Evolutionary conservation across 148 eudicot genomes (phyloP), one percentile per base, ranked within the genome.

Genomic region (Rhododendron griersonianum): DNA sequence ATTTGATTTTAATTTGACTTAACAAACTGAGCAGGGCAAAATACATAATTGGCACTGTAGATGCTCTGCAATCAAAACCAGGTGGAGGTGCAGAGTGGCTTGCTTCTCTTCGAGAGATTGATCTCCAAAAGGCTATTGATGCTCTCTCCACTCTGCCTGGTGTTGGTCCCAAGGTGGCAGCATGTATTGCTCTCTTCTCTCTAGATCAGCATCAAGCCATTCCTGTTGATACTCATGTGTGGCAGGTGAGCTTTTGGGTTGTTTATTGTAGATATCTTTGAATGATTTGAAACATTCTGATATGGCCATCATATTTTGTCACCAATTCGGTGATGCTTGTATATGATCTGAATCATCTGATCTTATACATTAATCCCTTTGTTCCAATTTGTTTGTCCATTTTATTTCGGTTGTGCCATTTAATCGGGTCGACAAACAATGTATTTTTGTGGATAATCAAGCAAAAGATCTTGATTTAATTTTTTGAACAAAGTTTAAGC

Each of bases 141-240:
- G 92, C 92, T 47, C 93, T 97, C 30, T 91, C 84, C 69, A 92
- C 93, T 77, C 87, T 97, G 83, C 96, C 99, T 71, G 99, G 99
- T 82, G 98, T 97, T 44, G 99, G 99, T 85, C 99, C 99, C 30
- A 97, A 97, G 89, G 99, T 97, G 86, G 99, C 99, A 85, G 96
- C 99, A 3, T 95, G 99, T 88, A 89, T 97, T 81, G 98, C 98
- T 87, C 98, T 97, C 83, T 97, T 97, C 87, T 93, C 98, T 87
- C 90, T 97, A 71, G 99, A 97, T 88, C 99, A 97, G 47, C 98
- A 97, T 89, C 99, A 95, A 57, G 96, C 99, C n/a, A 91, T 97
- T 89, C 99, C 98, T 35, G 98, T 97, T 83, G 99, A 97, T 91
- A 94, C 98, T 8, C 99, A 97, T 84, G 98, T 97, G 81, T 97